A percentile compares a stretch with the other conserved stretches of the same genome.
Evolutionary conservation across 441 rosid species (phyloP).

Genomic region (Pelargonium australe): DNA sequence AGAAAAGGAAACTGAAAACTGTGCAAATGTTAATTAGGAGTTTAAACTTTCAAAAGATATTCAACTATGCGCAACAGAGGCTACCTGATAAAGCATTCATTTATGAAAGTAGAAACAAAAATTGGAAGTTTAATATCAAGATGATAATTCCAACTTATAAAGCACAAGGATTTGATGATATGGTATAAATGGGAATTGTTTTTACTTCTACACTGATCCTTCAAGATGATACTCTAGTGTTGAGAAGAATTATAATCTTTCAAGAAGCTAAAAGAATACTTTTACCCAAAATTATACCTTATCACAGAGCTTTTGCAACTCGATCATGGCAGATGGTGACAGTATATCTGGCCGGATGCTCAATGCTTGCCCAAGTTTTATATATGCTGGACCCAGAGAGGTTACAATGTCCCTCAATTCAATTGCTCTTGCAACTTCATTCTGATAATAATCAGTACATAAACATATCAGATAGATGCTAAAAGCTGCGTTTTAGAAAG

Average conservation of each 20-base stretch:
- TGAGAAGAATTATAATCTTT: not conserved
- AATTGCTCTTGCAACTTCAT: constrained; percentile 94
- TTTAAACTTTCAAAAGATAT: not conserved
- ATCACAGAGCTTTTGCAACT: constrained; percentile 97
- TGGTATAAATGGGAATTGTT: constrained; percentile 1
- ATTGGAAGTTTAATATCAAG: not conserved
- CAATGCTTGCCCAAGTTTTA: constrained; percentile 96
- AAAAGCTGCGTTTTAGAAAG: constrained; percentile 2
- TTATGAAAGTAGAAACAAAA: not conserved
- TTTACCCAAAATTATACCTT: constrained; percentile 45
- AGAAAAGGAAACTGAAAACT: not conserved
- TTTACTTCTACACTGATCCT: not conserved
- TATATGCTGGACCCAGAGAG: constrained; percentile 94
- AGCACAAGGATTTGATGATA: not conserved
- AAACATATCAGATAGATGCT: constrained; percentile 14
- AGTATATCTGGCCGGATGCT: constrained; percentile 95
- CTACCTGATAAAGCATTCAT: too few relatives aligned
- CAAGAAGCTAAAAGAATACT: not conserved
- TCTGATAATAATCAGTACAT: constrained; percentile 36
- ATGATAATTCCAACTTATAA: not conserved
- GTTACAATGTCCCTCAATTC: constrained; percentile 94
- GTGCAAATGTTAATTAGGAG: not conserved
- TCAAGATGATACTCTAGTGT: not conserved
- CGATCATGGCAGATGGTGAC: constrained; percentile 86
- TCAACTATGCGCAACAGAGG: not conserved